Conservation (phyloP, 2,329 filamentous ascomycete species). For the Ophiostoma ulmi region DNA sequence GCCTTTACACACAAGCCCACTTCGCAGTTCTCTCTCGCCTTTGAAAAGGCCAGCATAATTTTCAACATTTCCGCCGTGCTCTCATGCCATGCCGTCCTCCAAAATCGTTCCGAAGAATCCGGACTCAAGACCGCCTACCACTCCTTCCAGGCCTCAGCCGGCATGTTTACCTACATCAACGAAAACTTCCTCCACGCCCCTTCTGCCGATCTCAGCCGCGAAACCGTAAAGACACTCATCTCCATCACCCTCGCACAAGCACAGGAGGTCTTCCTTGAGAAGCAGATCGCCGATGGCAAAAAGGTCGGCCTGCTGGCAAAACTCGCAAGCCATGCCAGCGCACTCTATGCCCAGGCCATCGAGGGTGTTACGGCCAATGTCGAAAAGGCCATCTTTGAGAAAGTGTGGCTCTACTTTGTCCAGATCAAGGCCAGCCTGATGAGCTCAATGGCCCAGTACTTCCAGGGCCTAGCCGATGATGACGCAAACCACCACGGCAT, state of each 20-base stretch:
- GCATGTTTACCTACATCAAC: conserved; percentile 99
- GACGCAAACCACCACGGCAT: conserved; percentile 82
- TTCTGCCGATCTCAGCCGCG: conserved; percentile 88
- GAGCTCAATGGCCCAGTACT: conserved; percentile 84
- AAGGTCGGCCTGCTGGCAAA: conserved; percentile 90
- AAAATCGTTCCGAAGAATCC: conserved; percentile 85
- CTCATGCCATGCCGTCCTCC: conserved; percentile 89
- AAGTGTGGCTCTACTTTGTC: conserved; percentile 79
- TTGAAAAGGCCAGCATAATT: conserved; percentile 97
- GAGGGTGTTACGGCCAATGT: conserved; percentile 94
- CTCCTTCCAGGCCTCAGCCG: conserved; percentile 94
- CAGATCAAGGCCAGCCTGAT: conserved; percentile 81
- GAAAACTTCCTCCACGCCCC: conserved; percentile 98
- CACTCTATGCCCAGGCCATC: conserved; percentile 78
- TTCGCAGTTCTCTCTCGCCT: conserved; percentile 90
- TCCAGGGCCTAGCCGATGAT: conserved; percentile 84
- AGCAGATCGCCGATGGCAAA: conserved; percentile 87
- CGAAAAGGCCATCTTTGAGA: conserved; percentile 85
- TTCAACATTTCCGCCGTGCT: conserved; percentile 98
- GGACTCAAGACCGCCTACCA: conserved; percentile 96
- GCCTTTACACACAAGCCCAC: conserved; percentile 99
- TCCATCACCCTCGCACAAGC: conserved; percentile 89
- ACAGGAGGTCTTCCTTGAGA: conserved; percentile 96
- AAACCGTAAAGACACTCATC: conserved; percentile 93
- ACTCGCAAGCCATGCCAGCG: conserved; percentile 82